Evolutionary conservation across 352 stramenopile species (phyloP).

Genomic region (Halophytophthora batemanensis): DNA sequence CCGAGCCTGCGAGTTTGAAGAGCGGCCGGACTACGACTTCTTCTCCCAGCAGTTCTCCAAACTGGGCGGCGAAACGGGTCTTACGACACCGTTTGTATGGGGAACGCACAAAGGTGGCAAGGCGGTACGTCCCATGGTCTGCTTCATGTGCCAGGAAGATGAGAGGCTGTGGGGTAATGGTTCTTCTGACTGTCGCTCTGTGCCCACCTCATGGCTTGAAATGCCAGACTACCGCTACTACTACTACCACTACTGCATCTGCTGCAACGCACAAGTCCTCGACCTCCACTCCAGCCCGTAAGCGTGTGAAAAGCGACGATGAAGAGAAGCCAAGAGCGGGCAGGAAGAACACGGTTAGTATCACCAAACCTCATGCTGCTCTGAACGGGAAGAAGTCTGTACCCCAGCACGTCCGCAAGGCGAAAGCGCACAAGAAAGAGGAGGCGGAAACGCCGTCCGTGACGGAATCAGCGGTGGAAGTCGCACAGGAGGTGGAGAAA

Average conservation of each 20-base stretch:
- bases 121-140: constrained; percentile 8
- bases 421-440: constrained; percentile 10
- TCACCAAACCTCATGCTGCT: constrained; percentile 11
- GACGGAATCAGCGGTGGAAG: constrained; percentile 18
- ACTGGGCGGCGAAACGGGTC: constrained; percentile 39
- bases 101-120: constrained; percentile 24
- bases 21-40: constrained; percentile 76
- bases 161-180: background rate
- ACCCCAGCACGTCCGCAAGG: constrained; percentile 5
- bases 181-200: background rate
- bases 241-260: constrained; percentile 12
- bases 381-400: constrained; percentile 16
- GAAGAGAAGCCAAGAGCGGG: background rate
- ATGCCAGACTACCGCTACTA: background rate
- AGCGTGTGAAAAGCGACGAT: constrained; percentile 27
- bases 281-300: constrained; percentile 18
- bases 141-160: no score
- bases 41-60: constrained; percentile 52
- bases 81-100: constrained; percentile 47
- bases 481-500: constrained; percentile 14
- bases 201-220: background rate
- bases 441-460: constrained; percentile 13
- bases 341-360: constrained; percentile 1
- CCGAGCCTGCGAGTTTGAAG: constrained; percentile 61
- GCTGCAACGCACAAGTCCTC: constrained; percentile 12